A percentile compares a stretch with the other conserved stretches of the same genome.
phyloP scores from a whole-genome alignment of 108 stramenopile species.

The Hondaea fermentalgiana region DNA sequence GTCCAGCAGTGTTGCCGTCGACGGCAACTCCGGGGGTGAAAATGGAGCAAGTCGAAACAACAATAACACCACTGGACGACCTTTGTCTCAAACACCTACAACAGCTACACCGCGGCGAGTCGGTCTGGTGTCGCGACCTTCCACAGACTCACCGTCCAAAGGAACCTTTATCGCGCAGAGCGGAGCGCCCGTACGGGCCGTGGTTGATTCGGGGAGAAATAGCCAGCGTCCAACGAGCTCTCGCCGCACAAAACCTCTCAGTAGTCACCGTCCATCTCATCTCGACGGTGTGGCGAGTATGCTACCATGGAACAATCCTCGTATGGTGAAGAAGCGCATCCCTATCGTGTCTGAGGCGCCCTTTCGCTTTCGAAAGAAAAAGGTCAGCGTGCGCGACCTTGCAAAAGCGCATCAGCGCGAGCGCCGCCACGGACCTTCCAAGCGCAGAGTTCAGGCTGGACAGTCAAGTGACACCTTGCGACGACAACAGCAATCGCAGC shows the following conservation, averaged over 20 bases:
- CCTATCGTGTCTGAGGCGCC: neutral
- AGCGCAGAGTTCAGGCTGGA: neutral
- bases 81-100: neutral
- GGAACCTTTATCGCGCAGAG: neutral
- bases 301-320: slow-evolving; percentile 5
- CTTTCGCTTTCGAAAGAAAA: neutral
- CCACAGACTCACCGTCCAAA: neutral
- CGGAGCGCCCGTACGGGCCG: neutral
- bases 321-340: neutral
- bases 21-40: no score
- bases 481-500: neutral
- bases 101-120: neutral
- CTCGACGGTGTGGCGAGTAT: neutral
- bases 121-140: neutral
- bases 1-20: no score
- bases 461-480: neutral
- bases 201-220: neutral
- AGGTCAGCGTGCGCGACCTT: neutral
- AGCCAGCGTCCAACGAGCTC: neutral
- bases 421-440: neutral
- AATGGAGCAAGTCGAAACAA: no score
- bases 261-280: neutral
- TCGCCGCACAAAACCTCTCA: neutral
- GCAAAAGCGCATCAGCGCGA: slow-evolving; percentile 2
- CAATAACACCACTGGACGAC: no score